Percentiles rank a stretch among this genome's conserved stretches.
These are phyloP conservation scores for Pisolithus thermaeus DNA, from an alignment of 1,284 basidiomycete species.

Conservation along the genomic window DNA sequence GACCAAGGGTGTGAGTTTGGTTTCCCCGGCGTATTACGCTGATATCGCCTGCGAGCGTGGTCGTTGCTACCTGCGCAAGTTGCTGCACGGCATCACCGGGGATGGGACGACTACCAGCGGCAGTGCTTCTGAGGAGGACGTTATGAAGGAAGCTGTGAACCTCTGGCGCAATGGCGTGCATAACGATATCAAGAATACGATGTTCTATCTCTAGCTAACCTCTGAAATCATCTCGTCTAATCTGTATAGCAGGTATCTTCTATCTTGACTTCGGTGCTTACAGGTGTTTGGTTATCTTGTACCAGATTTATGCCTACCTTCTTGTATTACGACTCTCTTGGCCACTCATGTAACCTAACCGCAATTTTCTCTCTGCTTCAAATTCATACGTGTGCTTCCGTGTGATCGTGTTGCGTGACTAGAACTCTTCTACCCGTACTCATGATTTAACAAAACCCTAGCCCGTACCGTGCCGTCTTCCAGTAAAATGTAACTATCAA, in stretches of 20 bases:
- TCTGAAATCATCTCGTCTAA: not conserved
- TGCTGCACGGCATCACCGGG: conserved; percentile 47
- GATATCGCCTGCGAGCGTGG: conserved; percentile 76
- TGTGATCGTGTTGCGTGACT: not conserved
- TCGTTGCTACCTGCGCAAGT: conserved; percentile 66
- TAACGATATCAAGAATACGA: conserved; percentile 54
- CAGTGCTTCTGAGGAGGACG: conserved; percentile 37
- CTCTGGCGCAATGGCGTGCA: conserved; percentile 56
- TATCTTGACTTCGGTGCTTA: not conserved
- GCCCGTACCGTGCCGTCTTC: conserved; percentile 47
- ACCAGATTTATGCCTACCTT: not conserved
- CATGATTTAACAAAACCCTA: conserved; percentile 20
- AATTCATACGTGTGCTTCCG: not conserved
- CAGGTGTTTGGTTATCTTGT: not conserved
- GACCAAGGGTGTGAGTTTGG: conserved; percentile 74
- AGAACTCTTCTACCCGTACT: conserved; percentile 8
- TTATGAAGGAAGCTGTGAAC: conserved; percentile 45
- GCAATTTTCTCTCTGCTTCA: not conserved
- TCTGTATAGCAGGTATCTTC: not conserved
- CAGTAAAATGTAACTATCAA: conserved; percentile 59
- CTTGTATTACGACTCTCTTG: not conserved
- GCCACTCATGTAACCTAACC: not conserved
- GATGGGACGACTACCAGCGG: conserved; percentile 28
- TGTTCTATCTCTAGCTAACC: conserved; percentile 65
- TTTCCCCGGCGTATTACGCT: conserved; percentile 73